A percentile compares a stretch with the other conserved stretches of the same genome.
phyloP scores from a whole-genome alignment of 2,329 filamentous ascomycete genomes.

The Colletotrichum australisinense region DNA sequence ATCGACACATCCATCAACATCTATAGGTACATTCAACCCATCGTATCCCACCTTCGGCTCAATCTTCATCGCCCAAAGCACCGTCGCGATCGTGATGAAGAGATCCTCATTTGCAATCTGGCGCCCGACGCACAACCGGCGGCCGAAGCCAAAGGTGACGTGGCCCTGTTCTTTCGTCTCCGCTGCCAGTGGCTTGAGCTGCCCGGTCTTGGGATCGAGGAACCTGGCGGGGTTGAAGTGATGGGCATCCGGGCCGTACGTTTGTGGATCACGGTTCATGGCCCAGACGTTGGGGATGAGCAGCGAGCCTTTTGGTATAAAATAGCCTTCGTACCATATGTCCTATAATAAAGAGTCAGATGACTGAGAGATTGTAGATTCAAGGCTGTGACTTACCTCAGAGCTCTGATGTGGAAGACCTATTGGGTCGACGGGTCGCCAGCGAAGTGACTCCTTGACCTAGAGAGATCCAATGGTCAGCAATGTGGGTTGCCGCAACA shows the following conservation, averaged over 20 bases:
- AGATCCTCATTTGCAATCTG: background rate
- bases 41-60: background rate
- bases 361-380: background rate
- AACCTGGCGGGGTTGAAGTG: background rate
- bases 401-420: background rate
- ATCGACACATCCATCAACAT: background rate
- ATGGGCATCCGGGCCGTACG: background rate
- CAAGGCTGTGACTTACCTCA: background rate
- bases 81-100: background rate
- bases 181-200: background rate
- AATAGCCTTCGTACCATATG: background rate
- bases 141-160: background rate
- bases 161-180: background rate
- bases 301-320: background rate
- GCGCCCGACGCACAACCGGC: too few relatives aligned
- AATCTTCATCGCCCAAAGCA: background rate
- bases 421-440: background rate
- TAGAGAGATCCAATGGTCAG: background rate
- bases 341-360: background rate
- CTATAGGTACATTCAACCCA: background rate
- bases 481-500: background rate
- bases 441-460: background rate
- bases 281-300: background rate
- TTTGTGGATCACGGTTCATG: background rate
- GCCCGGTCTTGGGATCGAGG: background rate